phyloP scores from a whole-genome alignment of 176 grass and related monocot species.

The Eragrostis curvula region DNA sequence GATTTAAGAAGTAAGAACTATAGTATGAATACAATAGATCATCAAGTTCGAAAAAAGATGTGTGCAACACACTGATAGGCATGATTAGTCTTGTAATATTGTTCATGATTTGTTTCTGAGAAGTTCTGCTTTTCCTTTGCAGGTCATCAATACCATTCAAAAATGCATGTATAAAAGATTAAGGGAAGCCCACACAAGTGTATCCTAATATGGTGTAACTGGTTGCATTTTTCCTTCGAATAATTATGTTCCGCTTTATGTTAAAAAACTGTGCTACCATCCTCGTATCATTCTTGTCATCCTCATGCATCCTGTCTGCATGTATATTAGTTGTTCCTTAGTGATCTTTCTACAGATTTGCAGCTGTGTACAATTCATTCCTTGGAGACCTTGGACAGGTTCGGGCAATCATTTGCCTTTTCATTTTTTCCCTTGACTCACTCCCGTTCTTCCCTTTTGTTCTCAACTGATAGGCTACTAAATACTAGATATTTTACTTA shows the following conservation, averaged over 20 bases:
- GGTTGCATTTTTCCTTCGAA: slow-evolving; percentile 18
- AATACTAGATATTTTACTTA: background rate
- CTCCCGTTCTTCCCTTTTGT: background rate
- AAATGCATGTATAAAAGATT: slow-evolving; percentile 88
- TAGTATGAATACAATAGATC: slow-evolving; percentile 13
- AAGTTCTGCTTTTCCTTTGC: slow-evolving; percentile 41
- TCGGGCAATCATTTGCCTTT: slow-evolving; percentile 22
- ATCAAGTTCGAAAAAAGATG: slow-evolving; percentile 40
- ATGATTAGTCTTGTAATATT: slow-evolving; percentile 19
- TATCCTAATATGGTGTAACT: slow-evolving; percentile 60
- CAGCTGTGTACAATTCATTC: slow-evolving; percentile 84
- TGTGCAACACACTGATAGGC: slow-evolving; percentile 13
- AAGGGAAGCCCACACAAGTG: slow-evolving; percentile 88
- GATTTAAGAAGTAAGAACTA: slow-evolving; percentile 25
- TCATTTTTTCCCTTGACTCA: slow-evolving; percentile 10
- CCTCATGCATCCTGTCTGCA: slow-evolving; percentile 16
- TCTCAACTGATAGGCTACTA: slow-evolving; percentile 15
- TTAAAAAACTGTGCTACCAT: slow-evolving; percentile 21
- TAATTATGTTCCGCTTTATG: slow-evolving; percentile 1
- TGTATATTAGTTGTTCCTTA: slow-evolving; percentile 49
- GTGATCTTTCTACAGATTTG: slow-evolving; percentile 70
- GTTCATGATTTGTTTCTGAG: slow-evolving; percentile 30
- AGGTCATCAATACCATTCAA: slow-evolving; percentile 78
- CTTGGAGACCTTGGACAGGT: slow-evolving; percentile 98
- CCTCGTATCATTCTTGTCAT: background rate